These are phyloP conservation scores for Suillus hirtellus DNA, from an alignment of 768 basidiomycete genomes.

Conservation along the genomic window DNA sequence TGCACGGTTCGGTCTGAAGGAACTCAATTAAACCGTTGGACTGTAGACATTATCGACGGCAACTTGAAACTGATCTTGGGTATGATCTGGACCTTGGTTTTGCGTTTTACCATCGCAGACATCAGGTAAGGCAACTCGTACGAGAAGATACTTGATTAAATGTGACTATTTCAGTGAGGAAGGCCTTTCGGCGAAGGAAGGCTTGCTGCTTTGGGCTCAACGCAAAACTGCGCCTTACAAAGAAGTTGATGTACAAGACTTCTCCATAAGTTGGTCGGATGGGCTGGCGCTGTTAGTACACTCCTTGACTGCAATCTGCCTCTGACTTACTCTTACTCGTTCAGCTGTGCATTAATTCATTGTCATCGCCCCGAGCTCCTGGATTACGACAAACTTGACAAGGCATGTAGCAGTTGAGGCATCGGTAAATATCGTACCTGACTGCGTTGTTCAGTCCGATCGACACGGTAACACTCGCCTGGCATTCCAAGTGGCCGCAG, in stretches of 20 bases:
- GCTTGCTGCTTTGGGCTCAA: slow-evolving; percentile 96
- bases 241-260: slow-evolving; percentile 93
- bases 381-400: slow-evolving; percentile 85
- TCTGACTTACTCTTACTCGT: slow-evolving; percentile 16
- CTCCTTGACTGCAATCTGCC: slow-evolving; percentile 7
- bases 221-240: slow-evolving; percentile 90
- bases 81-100: slow-evolving; percentile 98
- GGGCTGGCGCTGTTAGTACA: slow-evolving; percentile 84
- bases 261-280: slow-evolving; percentile 90
- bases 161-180: slow-evolving; percentile 68
- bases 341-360: slow-evolving; percentile 95
- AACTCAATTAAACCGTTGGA: slow-evolving; percentile 13
- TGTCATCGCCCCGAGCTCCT: slow-evolving; percentile 95
- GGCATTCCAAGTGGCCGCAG: slow-evolving; percentile 86
- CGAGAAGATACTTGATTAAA: slow-evolving; percentile 10
- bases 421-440: slow-evolving; percentile 13
- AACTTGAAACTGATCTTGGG: slow-evolving; percentile 97
- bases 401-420: slow-evolving; percentile 44
- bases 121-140: slow-evolving; percentile 69
- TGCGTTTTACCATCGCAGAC: slow-evolving; percentile 97
- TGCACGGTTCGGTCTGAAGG: not conserved
- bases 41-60: slow-evolving; percentile 96
- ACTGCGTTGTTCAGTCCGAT: slow-evolving; percentile 51
- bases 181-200: slow-evolving; percentile 98
- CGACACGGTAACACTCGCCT: slow-evolving; percentile 80